A percentile compares a stretch with the other conserved stretches of the same genome.
Evolutionary conservation across 495 filamentous ascomycete species (phyloP).

Genomic region (Penicillium atrosanguineum): DNA sequence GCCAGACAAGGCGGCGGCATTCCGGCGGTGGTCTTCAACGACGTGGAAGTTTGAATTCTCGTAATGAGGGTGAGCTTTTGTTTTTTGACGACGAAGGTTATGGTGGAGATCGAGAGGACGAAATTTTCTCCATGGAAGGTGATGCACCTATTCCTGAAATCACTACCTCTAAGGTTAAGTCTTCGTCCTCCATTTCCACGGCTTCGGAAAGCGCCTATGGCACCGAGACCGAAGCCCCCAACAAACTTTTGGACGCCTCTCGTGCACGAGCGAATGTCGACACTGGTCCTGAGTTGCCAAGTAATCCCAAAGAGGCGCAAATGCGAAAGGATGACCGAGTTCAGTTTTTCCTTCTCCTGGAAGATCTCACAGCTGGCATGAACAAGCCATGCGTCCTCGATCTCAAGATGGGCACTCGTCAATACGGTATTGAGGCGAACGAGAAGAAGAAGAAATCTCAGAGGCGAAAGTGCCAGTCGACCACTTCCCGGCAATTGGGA

Average conservation of each 20-base stretch:
- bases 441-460: conserved; percentile 93
- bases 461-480: conserved; percentile 84
- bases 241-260: conserved; percentile 3
- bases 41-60: conserved; percentile 58
- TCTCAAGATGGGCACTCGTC: conserved; percentile 98
- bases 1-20: conserved; percentile 58
- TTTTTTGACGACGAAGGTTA: conserved; percentile 87
- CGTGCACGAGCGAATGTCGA: conserved; percentile 10
- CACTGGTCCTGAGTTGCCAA: conserved; percentile 39
- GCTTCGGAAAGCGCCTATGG: not conserved
- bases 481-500: conserved; percentile 86
- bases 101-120: conserved; percentile 73
- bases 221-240: conserved; percentile 1
- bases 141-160: conserved; percentile 31
- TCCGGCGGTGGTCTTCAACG: conserved; percentile 76
- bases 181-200: conserved; percentile 3
- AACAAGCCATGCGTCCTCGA: conserved; percentile 93
- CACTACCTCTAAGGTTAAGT: not conserved
- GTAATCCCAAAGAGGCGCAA: conserved; percentile 81
- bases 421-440: conserved; percentile 91
- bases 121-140: conserved; percentile 71
- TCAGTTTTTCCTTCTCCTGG: conserved; percentile 91
- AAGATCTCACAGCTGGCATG: conserved; percentile 97
- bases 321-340: conserved; percentile 67
- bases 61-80: conserved; percentile 66